phyloP scores from a whole-genome alignment of 306 rosid species.

The Acacia crassicarpa region DNA sequence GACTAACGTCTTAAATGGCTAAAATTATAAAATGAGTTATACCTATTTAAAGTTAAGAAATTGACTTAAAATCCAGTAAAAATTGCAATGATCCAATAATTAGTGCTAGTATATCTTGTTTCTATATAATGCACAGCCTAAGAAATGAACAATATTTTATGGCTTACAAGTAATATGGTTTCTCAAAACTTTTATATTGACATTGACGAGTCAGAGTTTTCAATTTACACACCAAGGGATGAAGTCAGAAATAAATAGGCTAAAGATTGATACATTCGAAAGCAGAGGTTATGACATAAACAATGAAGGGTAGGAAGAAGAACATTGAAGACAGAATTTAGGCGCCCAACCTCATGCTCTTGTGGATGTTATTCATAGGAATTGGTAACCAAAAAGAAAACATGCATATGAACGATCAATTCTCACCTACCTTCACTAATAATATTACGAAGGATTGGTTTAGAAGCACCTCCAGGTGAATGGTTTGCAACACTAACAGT shows the following conservation, averaged over 20 bases:
- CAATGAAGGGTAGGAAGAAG: neutral
- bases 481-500: conserved; percentile 27
- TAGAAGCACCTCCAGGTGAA: conserved; percentile 25
- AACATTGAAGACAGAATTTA: neutral
- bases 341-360: neutral
- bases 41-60: too few species aligned
- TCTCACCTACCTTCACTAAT: conserved; percentile 42
- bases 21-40: too few species aligned
- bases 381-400: neutral
- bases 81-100: too few species aligned
- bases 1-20: too few species aligned
- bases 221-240: neutral
- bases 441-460: conserved; percentile 28
- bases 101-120: too few species aligned
- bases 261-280: neutral
- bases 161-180: too few species aligned
- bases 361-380: neutral
- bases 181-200: neutral
- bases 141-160: too few species aligned
- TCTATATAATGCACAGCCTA: too few species aligned
- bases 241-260: neutral
- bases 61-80: too few species aligned
- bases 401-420: neutral
- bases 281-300: neutral
- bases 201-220: neutral